Conservation (phyloP, 2,329 filamentous ascomycete species). For the Exophiala sp. region DNA sequence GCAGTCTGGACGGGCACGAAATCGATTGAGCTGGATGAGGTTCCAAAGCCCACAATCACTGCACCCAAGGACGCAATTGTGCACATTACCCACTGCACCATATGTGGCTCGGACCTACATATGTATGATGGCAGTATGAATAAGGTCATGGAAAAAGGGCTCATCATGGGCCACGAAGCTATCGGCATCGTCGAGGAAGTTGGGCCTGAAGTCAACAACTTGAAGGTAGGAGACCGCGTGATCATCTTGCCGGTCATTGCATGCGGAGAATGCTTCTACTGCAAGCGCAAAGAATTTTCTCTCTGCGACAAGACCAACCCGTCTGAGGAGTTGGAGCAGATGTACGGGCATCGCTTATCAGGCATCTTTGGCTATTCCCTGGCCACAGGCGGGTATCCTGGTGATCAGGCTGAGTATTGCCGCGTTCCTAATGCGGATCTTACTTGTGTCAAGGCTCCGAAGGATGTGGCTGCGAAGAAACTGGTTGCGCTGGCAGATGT, state of each 20-base stretch:
- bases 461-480: conserved; percentile 30
- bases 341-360: conserved; percentile 32
- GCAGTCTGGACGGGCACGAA: conserved; percentile 32
- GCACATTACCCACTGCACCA: conserved; percentile 34
- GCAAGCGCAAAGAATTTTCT: conserved; percentile 32
- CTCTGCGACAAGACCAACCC: conserved; percentile 34
- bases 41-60: conserved; percentile 35
- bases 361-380: conserved; percentile 35
- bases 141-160: conserved; percentile 30
- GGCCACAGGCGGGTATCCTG: conserved; percentile 35
- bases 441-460: conserved; percentile 31
- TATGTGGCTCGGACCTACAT: conserved; percentile 35
- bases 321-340: conserved; percentile 30
- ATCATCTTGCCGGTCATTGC: conserved; percentile 34
- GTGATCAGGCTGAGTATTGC: conserved; percentile 37
- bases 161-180: conserved; percentile 34
- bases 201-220: conserved; percentile 26
- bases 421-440: conserved; percentile 36
- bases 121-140: conserved; percentile 34
- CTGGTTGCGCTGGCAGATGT: conserved; percentile 34
- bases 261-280: conserved; percentile 34
- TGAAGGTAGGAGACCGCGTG: conserved; percentile 31
- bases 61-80: conserved; percentile 35
- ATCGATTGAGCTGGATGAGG: conserved; percentile 31
- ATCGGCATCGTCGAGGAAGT: conserved; percentile 33